Evolutionary conservation across 805 yeast species (phyloP), one percentile per base, ranked within the genome.

Genomic region (Tetrapisispora arboricola): DNA sequence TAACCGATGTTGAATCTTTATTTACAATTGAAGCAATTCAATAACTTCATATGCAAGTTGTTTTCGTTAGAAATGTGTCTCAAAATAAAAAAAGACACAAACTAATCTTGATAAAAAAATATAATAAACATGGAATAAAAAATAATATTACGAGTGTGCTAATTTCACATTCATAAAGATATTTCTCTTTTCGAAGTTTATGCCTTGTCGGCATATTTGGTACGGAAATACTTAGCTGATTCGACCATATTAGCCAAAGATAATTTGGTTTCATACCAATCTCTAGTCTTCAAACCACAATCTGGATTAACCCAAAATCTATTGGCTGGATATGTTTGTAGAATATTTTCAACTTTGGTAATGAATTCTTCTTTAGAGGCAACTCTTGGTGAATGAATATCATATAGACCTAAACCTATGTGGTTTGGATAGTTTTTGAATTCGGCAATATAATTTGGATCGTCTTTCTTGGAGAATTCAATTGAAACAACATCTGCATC

Each of bases 221-320:
- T 76, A 67, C 94, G 84, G 94, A 75, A 90, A 72, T 76, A 78
- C 78, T 92, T 90, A 64, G 97, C 97, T 64, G 98, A 97, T 56
- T 84, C 92, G 67, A 92, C 97, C 98, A 92, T 92, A 75, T 92
- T 84, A 69, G 94, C 84, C 71, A 92, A 81, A 62, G 94, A 86
- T 64, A 80, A 87, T 66, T 73, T 86, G 60, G 90, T 85, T 79
- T 92, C 98, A 59, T 84, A 86, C 98, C 98, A 92, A 60, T 95
- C 95, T 82, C 98, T 88, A 69, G 98, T 92, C 84, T 92, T 92
- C 71, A 92, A 80, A 80, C 98, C 98, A 80, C 98, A 92, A 76
- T 92, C 98, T 64, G 98, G 98, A 94, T 92, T 92, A 66, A 92
- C 94, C 98, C 98, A 92, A 80, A 92, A 84, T 72, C 88, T 90